Percentiles rank a stretch among this genome's conserved stretches.
These are phyloP conservation scores for Ophiorrhiza pumila DNA, from an alignment of 257 asterid genomes.

Conservation along the genomic window DNA sequence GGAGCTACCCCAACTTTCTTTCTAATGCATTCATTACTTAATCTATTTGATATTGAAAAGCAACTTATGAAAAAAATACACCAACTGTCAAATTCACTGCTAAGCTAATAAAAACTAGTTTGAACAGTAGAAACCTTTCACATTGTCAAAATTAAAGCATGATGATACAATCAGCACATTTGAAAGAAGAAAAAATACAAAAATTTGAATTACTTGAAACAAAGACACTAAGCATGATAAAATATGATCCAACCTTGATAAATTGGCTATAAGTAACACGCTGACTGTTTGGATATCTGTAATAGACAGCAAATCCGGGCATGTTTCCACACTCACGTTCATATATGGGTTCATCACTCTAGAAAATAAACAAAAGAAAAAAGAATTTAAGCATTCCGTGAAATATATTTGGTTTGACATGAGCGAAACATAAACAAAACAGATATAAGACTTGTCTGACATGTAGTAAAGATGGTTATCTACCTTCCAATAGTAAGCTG, in stretches of 20 bases:
- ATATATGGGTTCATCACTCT: constrained; percentile 89
- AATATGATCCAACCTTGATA: constrained; percentile 63
- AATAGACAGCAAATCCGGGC: constrained; percentile 99
- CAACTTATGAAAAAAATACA: background rate
- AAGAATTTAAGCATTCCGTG: background rate
- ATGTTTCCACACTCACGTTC: constrained; percentile 98
- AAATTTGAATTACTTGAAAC: background rate
- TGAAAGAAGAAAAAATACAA: background rate
- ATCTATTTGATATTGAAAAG: background rate
- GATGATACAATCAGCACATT: background rate
- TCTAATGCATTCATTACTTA: too few species aligned
- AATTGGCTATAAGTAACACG: constrained; percentile 94
- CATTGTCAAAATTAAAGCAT: background rate
- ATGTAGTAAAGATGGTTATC: constrained; percentile 3
- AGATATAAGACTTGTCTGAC: background rate
- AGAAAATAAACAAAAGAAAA: constrained; percentile 18
- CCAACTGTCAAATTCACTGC: background rate
- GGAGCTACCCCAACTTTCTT: too few species aligned
- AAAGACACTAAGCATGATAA: background rate
- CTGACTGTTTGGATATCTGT: constrained; percentile 94
- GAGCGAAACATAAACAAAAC: background rate
- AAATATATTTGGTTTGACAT: background rate
- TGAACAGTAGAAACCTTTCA: background rate
- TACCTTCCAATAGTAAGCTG: constrained; percentile 98
- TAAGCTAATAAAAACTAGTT: background rate